Conservation (phyloP, 495 filamentous ascomycete genomes). For the Neurospora sp. region DNA sequence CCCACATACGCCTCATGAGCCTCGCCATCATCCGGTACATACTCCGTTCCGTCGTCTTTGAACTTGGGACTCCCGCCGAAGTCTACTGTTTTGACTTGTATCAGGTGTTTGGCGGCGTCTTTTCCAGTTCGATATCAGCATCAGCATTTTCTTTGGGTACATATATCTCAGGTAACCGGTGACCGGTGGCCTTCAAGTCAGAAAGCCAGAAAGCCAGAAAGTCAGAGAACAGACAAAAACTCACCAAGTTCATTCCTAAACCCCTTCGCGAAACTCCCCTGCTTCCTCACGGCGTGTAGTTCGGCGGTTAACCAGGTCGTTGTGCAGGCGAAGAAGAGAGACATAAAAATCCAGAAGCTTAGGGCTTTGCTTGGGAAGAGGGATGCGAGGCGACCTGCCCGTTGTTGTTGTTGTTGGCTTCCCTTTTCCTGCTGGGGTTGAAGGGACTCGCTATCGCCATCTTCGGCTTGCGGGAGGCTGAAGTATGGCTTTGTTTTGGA, state of each 20-base stretch:
- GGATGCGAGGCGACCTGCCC: background rate
- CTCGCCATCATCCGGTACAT: background rate
- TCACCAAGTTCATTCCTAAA: constrained; percentile 1
- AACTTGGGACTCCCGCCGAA: constrained; percentile 1
- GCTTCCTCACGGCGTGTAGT: background rate
- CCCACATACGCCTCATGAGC: background rate
- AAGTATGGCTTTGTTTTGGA: background rate
- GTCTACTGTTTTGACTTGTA: background rate
- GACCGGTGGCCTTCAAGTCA: no score
- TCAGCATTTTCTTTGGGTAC: no score
- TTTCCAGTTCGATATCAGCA: background rate
- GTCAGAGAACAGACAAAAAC: no score
- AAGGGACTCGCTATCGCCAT: background rate
- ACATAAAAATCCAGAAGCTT: background rate
- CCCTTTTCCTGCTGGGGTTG: background rate
- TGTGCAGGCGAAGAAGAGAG: constrained; percentile 2
- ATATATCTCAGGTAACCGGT: no score
- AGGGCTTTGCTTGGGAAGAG: background rate
- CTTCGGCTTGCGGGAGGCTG: constrained; percentile 1
- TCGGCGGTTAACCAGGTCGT: constrained; percentile 2
- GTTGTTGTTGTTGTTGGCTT: background rate
- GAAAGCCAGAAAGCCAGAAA: no score
- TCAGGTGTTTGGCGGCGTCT: constrained; percentile 1
- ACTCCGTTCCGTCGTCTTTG: background rate
- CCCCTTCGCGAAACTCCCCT: background rate